Percentiles rank a stretch among this genome's conserved stretches.
Conservation (phyloP, 495 filamentous ascomycete genomes). For the Neurospora sublineolata region DNA sequence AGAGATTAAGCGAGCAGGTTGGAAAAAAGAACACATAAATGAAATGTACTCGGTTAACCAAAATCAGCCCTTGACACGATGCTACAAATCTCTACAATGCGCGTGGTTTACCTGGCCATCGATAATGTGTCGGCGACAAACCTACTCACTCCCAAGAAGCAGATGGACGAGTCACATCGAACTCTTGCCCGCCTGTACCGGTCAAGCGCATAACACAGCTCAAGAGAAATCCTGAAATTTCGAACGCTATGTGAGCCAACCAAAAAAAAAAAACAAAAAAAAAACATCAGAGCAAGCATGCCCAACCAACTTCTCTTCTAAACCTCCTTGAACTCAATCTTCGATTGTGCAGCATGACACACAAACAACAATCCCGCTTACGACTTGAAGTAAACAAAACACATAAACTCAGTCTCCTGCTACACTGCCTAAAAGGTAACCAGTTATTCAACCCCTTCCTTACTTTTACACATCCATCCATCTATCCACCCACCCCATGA, state of each 20-base stretch:
- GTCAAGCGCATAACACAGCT: neutral
- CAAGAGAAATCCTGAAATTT: neutral
- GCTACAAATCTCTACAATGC: too few species aligned
- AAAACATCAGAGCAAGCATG: neutral
- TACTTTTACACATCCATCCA: neutral
- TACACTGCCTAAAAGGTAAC: neutral
- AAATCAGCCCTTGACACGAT: too few species aligned
- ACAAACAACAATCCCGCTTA: neutral
- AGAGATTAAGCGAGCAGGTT: too few species aligned
- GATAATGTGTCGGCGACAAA: too few species aligned
- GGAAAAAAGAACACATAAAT: too few species aligned
- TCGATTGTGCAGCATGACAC: neutral
- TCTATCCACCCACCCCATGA: neutral
- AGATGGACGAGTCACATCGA: neutral
- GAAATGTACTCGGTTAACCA: too few species aligned
- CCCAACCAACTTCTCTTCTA: neutral
- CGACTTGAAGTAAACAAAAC: neutral
- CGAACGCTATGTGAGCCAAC: neutral
- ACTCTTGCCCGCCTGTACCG: neutral
- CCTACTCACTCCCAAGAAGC: neutral
- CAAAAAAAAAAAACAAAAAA: neutral
- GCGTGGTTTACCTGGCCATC: too few species aligned
- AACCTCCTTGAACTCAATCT: too few species aligned
- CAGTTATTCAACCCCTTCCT: neutral
- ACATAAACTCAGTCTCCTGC: neutral